Base-by-base conservation (phyloP, 2,329 filamentous ascomycete species). In the Pleochaeta shiraiana region DNA sequence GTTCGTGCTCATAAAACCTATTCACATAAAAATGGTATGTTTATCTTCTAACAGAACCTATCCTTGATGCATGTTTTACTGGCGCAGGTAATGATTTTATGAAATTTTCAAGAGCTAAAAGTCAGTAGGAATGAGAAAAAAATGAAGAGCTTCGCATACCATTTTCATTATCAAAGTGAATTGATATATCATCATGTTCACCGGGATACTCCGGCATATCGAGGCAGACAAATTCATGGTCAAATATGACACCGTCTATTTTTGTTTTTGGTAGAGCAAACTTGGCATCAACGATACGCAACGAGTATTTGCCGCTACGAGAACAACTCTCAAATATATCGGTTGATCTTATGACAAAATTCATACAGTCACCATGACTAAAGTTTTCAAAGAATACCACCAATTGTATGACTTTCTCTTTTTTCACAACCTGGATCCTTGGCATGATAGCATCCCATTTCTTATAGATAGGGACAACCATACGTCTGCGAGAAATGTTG, bases 401-500 rank as follows among this genome's bases (percentile, higher is more conserved):
- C 33, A 96, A 77, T 73, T 95, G 89, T 26, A 87, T 75, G 16
- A 87, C 81, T 70, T 84, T 87, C 67, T 90, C 87, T 68, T 86
- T 85, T 68, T 83, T 79, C 39, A 95, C 83, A 43, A 95, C 79
- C 72, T 95, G 90, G 7, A 95, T 78, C 39, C 91, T 83, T 9
- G 88, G 88, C 43, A 80, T 81, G n/a, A 80, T 83, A 1, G 90
- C 88, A 72, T 95, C 90, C 88, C 89, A 95, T 74, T 93, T 93
- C 76, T 95, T 95, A 76, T 95, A 88, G 68, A 95, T 92, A 0
- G 89, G 89, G 19, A 95, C 89, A 14, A 95, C 88, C 86, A 91
- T 93, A 68, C 88, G 83, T 61, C 88, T 83, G 33, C 90, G 84
- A 1, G 90, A 85, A 68, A 95, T 95, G 65, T 86, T 84, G 73